phyloP scores from a whole-genome alignment of 495 filamentous ascomycete genomes.

The Tuber melanosporum region DNA sequence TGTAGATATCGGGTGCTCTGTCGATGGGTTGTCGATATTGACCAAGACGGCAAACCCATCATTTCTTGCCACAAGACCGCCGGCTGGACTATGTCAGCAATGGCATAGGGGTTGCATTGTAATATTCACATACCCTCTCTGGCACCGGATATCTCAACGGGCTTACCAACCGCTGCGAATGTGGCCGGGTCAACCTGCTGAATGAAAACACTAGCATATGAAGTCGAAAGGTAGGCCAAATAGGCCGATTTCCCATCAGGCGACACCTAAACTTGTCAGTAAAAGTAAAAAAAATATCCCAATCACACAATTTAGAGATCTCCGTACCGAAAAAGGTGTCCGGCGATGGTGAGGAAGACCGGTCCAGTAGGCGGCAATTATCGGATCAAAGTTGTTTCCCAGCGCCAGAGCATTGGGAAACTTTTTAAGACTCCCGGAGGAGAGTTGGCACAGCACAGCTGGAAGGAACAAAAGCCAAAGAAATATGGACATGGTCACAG shows the following conservation, averaged over 20 bases:
- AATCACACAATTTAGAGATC: neutral
- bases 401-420: conserved; percentile 47
- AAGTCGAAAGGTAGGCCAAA: conserved; percentile 50
- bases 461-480: conserved; percentile 14
- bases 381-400: conserved; percentile 47
- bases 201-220: conserved; percentile 49
- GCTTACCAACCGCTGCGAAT: conserved; percentile 48
- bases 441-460: conserved; percentile 33
- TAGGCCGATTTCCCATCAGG: conserved; percentile 51
- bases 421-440: conserved; percentile 41
- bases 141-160: conserved; percentile 46
- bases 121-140: conserved; percentile 42
- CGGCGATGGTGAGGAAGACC: conserved; percentile 51
- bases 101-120: neutral
- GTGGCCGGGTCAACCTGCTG: conserved; percentile 48
- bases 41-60: conserved; percentile 54
- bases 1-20: conserved; percentile 47
- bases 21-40: conserved; percentile 47
- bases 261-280: conserved; percentile 40
- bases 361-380: conserved; percentile 52
- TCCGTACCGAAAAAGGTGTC: conserved; percentile 48
- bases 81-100: conserved; percentile 39
- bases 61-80: conserved; percentile 52
- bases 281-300: neutral
- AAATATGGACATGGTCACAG: neutral